Conservation (phyloP, 345 rosid genomes). For the Populus simonii region DNA sequence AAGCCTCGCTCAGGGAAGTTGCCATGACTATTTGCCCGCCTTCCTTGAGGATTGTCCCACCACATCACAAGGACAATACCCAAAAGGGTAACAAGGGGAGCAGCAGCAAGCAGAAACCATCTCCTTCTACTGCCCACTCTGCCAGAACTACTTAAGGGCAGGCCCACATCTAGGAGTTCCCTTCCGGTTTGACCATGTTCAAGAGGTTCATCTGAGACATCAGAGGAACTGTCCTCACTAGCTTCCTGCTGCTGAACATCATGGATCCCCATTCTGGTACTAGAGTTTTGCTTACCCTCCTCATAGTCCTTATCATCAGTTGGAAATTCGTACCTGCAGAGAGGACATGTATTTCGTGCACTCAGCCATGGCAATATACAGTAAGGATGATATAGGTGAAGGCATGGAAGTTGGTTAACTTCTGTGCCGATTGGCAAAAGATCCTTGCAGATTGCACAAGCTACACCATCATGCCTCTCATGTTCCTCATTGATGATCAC, state of each 20-base stretch:
- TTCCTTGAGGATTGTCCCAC: slow-evolving; percentile 59
- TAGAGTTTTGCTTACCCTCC: slow-evolving; percentile 48
- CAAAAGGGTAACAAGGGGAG: slow-evolving; percentile 75
- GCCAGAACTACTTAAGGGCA: slow-evolving; percentile 10
- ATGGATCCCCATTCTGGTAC: slow-evolving; percentile 20
- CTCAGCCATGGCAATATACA: slow-evolving; percentile 90
- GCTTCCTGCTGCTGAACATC: slow-evolving; percentile 40
- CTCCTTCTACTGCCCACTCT: slow-evolving; percentile 49
- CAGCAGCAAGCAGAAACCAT: slow-evolving; percentile 76
- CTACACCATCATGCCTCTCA: slow-evolving; percentile 41
- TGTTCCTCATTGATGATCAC: slow-evolving; percentile 46
- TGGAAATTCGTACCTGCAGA: slow-evolving; percentile 87
- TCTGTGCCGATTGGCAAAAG: slow-evolving; percentile 46
- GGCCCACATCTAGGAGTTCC: slow-evolving; percentile 23
- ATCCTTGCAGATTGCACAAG: slow-evolving; percentile 93
- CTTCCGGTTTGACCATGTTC: slow-evolving; percentile 21
- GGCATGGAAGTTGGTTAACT: slow-evolving; percentile 81
- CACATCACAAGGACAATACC: slow-evolving; percentile 70
- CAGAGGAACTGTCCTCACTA: slow-evolving; percentile 41
- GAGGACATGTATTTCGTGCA: slow-evolving; percentile 87
- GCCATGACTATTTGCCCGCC: slow-evolving; percentile 26
- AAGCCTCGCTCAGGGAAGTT: slow-evolving; percentile 14
- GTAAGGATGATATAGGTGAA: slow-evolving; percentile 65
- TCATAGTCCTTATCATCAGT: slow-evolving; percentile 84
- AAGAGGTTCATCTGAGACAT: slow-evolving; percentile 31